phyloP scores from a whole-genome alignment of 1,284 basidiomycete genomes.

The Leccinum huronense region DNA sequence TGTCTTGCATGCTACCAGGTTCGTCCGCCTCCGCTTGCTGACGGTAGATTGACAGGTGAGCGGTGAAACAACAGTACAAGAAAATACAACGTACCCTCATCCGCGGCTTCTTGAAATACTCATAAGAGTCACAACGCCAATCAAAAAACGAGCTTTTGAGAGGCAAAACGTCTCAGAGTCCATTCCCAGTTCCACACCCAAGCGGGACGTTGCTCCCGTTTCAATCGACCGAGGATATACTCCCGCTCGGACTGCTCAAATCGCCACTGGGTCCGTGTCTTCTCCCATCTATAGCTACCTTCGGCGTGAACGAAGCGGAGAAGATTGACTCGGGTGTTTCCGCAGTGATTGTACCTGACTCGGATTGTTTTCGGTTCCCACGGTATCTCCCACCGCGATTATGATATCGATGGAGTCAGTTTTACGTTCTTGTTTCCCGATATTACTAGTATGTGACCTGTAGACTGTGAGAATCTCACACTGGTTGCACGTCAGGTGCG shows the following conservation, averaged over 20 bases:
- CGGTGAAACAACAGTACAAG: slow-evolving; percentile 8
- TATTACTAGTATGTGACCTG: too few species aligned
- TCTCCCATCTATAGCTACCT: slow-evolving; percentile 40
- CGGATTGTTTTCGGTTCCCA: too few species aligned
- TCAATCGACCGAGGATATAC: slow-evolving; percentile 72
- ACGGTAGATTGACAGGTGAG: slow-evolving; percentile 13
- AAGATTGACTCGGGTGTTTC: too few species aligned
- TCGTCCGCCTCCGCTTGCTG: slow-evolving; percentile 94
- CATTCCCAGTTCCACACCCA: slow-evolving; percentile 70
- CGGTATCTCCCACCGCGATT: too few species aligned
- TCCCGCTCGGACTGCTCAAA: slow-evolving; percentile 65
- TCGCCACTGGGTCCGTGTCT: slow-evolving; percentile 29
- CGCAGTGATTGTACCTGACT: too few species aligned
- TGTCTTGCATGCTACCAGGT: slow-evolving; percentile 90
- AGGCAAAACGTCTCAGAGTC: slow-evolving; percentile 74
- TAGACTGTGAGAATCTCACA: too few species aligned
- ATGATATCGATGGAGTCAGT: too few species aligned
- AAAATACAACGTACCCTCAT: slow-evolving; percentile 73
- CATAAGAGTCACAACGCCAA: slow-evolving; percentile 70
- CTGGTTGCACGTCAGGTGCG: too few species aligned
- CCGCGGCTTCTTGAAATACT: slow-evolving; percentile 98
- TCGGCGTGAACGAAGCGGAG: slow-evolving; percentile 60
- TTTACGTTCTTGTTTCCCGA: too few species aligned
- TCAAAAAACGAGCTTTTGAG: slow-evolving; percentile 92
- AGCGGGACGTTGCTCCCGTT: slow-evolving; percentile 58